Conservation (phyloP, 768 basidiomycete genomes). For the Mycena pura region DNA sequence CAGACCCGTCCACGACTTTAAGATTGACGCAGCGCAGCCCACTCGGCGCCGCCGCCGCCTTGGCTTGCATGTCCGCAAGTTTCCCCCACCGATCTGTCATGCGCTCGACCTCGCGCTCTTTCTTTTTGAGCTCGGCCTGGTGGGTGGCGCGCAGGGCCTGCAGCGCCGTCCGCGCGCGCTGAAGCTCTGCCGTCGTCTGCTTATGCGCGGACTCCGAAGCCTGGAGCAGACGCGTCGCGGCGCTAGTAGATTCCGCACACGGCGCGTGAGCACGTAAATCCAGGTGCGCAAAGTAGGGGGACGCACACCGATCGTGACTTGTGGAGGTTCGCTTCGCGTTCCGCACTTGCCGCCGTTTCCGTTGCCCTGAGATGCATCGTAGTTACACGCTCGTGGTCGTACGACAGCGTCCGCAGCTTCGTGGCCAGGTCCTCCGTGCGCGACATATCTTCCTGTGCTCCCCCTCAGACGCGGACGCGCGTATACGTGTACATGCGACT, state of each 20-base stretch:
- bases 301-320: conserved; percentile 78
- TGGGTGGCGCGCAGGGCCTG: conserved; percentile 75
- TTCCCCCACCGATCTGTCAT: conserved; percentile 79
- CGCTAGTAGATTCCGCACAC: conserved; percentile 39
- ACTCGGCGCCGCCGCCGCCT: conserved; percentile 53
- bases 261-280: background rate
- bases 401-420: conserved; percentile 76
- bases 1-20: conserved; percentile 51
- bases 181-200: conserved; percentile 71
- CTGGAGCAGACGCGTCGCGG: conserved; percentile 60
- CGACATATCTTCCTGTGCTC: conserved; percentile 68
- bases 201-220: conserved; percentile 71
- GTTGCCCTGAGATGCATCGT: conserved; percentile 65
- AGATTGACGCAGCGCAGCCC: conserved; percentile 65
- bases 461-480: background rate
- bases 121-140: conserved; percentile 77
- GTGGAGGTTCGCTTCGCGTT: conserved; percentile 77
- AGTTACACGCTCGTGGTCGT: conserved; percentile 79
- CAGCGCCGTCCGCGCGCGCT: conserved; percentile 71
- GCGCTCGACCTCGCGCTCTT: conserved; percentile 80
- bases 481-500: conserved; percentile 35
- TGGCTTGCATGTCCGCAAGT: conserved; percentile 70
- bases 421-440: conserved; percentile 79
- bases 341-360: conserved; percentile 73
- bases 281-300: background rate